These are phyloP conservation scores for Fusarium tupiense DNA, from an alignment of 2,329 filamentous ascomycete species.

Conservation along the genomic window DNA sequence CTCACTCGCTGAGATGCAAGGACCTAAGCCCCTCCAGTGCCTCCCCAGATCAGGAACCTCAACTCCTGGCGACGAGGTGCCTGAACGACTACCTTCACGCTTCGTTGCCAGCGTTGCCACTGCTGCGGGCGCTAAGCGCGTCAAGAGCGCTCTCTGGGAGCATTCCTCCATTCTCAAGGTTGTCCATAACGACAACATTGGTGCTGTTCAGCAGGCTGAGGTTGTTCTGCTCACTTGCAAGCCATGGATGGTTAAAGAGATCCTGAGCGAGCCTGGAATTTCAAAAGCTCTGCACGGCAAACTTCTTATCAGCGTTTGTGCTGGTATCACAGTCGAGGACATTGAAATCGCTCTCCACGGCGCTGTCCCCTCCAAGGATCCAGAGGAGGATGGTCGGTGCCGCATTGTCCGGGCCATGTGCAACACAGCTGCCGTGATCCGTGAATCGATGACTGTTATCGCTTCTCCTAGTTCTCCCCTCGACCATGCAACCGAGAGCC, in stretches of 20 bases:
- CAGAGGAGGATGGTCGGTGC: conserved; percentile 61
- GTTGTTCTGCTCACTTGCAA: conserved; percentile 84
- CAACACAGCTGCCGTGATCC: conserved; percentile 81
- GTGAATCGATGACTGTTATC: conserved; percentile 86
- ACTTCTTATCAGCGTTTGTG: conserved; percentile 82
- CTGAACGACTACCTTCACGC: conserved; percentile 70
- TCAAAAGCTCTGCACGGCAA: conserved; percentile 79
- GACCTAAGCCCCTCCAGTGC: conserved; percentile 56
- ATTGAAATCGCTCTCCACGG: conserved; percentile 73
- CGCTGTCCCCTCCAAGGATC: conserved; percentile 57
- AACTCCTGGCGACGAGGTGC: conserved; percentile 59
- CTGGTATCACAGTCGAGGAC: conserved; percentile 76
- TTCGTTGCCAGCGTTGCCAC: conserved; percentile 86
- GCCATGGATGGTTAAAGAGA: conserved; percentile 75
- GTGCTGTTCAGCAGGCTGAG: conserved; percentile 73
- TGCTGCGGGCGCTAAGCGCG: conserved; percentile 73
- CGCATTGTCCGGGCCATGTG: conserved; percentile 83
- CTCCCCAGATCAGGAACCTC: conserved; percentile 53
- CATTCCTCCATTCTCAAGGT: conserved; percentile 72
- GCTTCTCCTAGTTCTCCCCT: conserved; percentile 69
- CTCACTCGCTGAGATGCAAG: conserved; percentile 67
- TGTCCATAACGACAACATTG: conserved; percentile 76
- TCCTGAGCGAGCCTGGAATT: conserved; percentile 76
- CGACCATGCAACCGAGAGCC: conserved; percentile 58
- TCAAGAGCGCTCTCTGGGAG: conserved; percentile 71